These are phyloP conservation scores for Echites panduratus DNA, from an alignment of 257 asterid species.

Conservation along the genomic window DNA sequence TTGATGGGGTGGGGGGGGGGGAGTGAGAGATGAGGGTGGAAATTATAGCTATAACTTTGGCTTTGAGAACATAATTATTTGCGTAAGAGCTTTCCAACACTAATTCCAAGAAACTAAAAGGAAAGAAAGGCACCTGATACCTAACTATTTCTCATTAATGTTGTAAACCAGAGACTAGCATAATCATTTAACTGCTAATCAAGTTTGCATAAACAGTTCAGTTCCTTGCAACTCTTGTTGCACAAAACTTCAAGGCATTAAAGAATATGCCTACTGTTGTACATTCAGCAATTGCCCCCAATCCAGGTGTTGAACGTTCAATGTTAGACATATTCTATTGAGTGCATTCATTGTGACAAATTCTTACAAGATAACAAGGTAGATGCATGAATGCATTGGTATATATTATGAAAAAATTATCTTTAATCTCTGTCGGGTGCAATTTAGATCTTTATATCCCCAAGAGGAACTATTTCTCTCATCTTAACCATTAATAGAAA, in stretches of 20 bases:
- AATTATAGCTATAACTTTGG: background rate
- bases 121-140: background rate
- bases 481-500: background rate
- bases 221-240: background rate
- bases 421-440: background rate
- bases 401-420: background rate
- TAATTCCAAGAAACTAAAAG: background rate
- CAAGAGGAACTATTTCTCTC: background rate
- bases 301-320: background rate
- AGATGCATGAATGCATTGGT: background rate
- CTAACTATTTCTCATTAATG: background rate
- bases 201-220: background rate
- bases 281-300: background rate
- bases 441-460: background rate
- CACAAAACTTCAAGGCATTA: too few relatives aligned
- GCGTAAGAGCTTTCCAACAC: background rate
- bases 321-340: background rate
- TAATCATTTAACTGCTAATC: background rate
- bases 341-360: background rate
- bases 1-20: background rate
- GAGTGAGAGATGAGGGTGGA: background rate
- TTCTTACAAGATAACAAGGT: background rate
- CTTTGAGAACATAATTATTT: background rate
- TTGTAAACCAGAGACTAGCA: background rate
- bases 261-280: background rate